Base-by-base conservation (phyloP, 257 asterid genomes). In the Verbena officinalis region DNA sequence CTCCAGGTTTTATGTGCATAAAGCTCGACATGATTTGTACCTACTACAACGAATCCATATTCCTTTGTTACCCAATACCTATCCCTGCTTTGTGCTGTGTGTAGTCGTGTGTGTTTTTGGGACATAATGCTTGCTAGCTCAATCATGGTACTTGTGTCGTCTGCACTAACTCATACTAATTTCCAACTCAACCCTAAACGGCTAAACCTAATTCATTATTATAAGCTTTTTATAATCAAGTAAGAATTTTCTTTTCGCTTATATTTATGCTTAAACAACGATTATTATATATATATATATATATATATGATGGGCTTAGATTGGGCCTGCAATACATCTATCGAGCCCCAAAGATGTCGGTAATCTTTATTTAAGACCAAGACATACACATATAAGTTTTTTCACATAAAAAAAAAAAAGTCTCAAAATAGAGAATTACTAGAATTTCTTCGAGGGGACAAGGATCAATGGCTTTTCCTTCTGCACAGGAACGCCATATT, bases 1-100 rank as follows among this genome's bases (percentile, higher is more conserved):
- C 84, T 81, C 94, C 75, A 81, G 88, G 88, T 73, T 86, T 75
- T 81, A 83, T 75, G 86, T 74, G 69, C 6, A 51, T 70, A 75
- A 82, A 77, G 83, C 24, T 70, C 65, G 74, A 72, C 83, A 79
- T 34, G 64, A 71, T 74, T 55, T 75, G 62, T 65, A 75, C 79
- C 77, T 51, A 75, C 67, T 66, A 69, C 75, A 9, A 58, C 4
- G 33, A 20, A 55, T 57, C 81, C 65, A 79, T 76, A 69, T 67
- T 71, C 75, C 77, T 14, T 60, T 68, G 62, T 69, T 73, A 14
- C 24, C 62, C 52, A 38, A 17, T 24, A 10, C 16, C 16, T 1
- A 16, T 50, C 42, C 48, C 46, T n/a, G n/a, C n/a, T 30, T 9
- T 14, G 22, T 54, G 63, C 12, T 53, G 33, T 31, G 40, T 11